Percentiles rank a stretch among this genome's conserved stretches.
Evolutionary conservation across 2,329 filamentous ascomycete genomes (phyloP).

Genomic region (Botryotinia calthae): DNA sequence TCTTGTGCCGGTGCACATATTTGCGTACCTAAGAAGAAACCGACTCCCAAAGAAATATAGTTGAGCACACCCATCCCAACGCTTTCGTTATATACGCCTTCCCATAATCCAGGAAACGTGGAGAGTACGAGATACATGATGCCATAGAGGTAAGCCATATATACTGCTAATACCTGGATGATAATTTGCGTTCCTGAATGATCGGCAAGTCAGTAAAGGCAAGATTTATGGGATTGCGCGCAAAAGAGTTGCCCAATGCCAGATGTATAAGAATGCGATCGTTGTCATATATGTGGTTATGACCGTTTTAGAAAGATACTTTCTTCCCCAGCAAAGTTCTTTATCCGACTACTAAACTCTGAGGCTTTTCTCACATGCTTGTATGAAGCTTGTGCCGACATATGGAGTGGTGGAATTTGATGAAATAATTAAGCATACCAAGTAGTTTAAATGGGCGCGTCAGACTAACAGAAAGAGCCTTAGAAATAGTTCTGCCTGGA

Average conservation of each 20-base stretch:
- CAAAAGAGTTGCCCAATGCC: neutral
- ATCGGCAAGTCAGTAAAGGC: neutral
- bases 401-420: no score
- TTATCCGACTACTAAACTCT: neutral
- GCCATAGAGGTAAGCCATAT: conserved; percentile 53
- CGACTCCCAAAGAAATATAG: conserved; percentile 50
- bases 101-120: conserved; percentile 60
- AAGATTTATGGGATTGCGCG: neutral
- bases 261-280: neutral
- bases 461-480: conserved; percentile 44
- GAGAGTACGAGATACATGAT: conserved; percentile 56
- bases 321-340: neutral
- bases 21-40: conserved; percentile 41
- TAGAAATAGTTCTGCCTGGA: conserved; percentile 37
- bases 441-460: conserved; percentile 51
- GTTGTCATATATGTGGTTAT: neutral
- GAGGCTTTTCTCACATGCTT: neutral
- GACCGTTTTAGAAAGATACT: neutral
- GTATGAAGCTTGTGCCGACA: neutral
- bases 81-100: conserved; percentile 51
- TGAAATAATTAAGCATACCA: neutral
- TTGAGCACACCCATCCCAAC: conserved; percentile 57
- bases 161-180: conserved; percentile 51
- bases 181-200: conserved; percentile 48
- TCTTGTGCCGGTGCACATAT: conserved; percentile 39